Base-by-base conservation (phyloP, 2,329 filamentous ascomycete genomes). In the Sporothrix protearum region DNA sequence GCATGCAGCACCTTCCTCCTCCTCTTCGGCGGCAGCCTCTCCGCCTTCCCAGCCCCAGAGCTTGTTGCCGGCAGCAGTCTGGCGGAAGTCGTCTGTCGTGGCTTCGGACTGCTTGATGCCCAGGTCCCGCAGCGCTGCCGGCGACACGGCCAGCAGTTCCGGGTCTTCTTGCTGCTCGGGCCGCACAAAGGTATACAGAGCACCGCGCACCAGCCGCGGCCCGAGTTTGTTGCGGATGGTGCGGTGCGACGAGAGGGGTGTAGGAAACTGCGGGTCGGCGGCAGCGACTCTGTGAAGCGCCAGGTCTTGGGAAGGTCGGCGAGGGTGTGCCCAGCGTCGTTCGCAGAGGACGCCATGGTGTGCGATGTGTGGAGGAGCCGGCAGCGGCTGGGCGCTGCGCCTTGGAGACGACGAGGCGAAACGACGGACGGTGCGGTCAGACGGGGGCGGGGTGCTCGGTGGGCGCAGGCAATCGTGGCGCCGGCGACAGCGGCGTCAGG, bases 181-280 rank as follows among this genome's bases (percentile, higher is more conserved):
- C 3, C 94, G 89, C 25, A 99, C 94, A 85, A 91, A 99, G 9
- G 94, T 97, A 81, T 92, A 99, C 68, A 95, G 82, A 3, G 96
- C 95, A 72, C 90, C 88, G 78, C 91, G 93, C 53, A 99, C 96
- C 79, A 93, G 85, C 66, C 94, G 91, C 19, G 96, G 95, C 0
- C 87, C 86, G 66, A 98, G 90, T 47, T 90, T 83, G 71, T 91
- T 86, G 76, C 95, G 89, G 0, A 93, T 91, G 0, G 93, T 93
- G 76, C 88, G 87, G 80, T 98, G 93, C 0, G 95, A 97, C 72
- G 87, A 86, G 73, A 89, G 86, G 0, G 96, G 94, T 0, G 93
- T 96, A 19, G 93, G 90, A 78, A 92, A 97, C 36, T 87, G 82
- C 12, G 90, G 80, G 78, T 99, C 96, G 9, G 93, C 81, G 2